Conservation (phyloP, 2,329 filamentous ascomycete species). For the Botrytis medusae region DNA sequence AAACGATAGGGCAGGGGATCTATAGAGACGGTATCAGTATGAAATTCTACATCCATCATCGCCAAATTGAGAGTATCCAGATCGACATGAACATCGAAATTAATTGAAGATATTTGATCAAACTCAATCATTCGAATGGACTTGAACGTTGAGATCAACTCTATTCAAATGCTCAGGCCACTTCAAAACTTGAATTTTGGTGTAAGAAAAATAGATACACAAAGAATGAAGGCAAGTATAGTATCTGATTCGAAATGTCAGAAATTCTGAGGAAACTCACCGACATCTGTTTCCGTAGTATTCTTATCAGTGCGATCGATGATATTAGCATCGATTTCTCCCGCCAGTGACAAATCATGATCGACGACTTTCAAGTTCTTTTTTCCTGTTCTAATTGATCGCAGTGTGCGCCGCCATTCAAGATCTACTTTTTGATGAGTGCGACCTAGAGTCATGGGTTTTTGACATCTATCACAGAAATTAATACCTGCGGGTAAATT, state of each 20-base stretch:
- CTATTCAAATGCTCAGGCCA: neutral
- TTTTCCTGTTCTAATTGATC: neutral
- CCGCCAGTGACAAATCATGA: too few species aligned
- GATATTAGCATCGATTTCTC: neutral
- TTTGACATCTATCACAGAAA: neutral
- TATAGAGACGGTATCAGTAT: neutral
- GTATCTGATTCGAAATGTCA: neutral
- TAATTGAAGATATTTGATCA: too few species aligned
- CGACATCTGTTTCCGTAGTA: neutral
- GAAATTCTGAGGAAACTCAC: neutral
- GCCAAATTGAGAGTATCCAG: too few species aligned
- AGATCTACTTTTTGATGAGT: neutral
- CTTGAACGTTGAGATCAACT: neutral
- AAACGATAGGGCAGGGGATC: neutral
- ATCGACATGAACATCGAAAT: too few species aligned
- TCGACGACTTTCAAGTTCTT: rapidly evolving
- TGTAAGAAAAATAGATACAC: neutral
- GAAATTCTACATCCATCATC: neutral
- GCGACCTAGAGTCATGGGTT: neutral
- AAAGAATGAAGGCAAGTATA: neutral
- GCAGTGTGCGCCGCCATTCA: neutral
- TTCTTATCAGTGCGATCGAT: neutral
- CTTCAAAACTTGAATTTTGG: neutral
- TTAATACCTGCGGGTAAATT: too few species aligned
- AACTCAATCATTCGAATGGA: too few species aligned